Conservation (phyloP, 345 rosid species). For the Rhizophora apiculata region DNA sequence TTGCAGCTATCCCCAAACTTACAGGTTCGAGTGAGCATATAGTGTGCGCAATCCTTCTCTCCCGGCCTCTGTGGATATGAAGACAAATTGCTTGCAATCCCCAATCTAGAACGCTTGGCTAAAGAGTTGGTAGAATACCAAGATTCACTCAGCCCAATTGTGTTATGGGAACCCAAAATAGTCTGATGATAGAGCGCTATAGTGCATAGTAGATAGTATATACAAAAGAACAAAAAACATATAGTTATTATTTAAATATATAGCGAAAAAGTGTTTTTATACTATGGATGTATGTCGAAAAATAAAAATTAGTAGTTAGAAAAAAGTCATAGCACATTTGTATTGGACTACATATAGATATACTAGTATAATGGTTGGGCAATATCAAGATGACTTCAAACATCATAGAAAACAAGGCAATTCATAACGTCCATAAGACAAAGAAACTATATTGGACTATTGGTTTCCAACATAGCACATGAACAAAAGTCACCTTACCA, state of each 20-base stretch:
- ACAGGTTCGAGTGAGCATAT: conserved; percentile 99
- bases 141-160: conserved; percentile 90
- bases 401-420: not conserved
- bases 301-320: conserved; percentile 19
- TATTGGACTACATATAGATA: conserved; percentile 18
- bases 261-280: conserved; percentile 32
- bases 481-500: too few relatives aligned
- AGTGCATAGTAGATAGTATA: conserved; percentile 65
- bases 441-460: not conserved
- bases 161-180: conserved; percentile 72
- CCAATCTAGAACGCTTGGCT: conserved; percentile 89
- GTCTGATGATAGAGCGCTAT: conserved; percentile 89
- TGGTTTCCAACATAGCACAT: too few relatives aligned
- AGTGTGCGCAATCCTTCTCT: conserved; percentile 98
- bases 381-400: not conserved
- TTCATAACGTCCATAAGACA: not conserved
- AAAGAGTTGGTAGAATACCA: conserved; percentile 76
- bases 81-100: conserved; percentile 78
- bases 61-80: conserved; percentile 95
- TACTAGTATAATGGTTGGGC: conserved; percentile 6
- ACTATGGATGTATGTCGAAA: conserved; percentile 12
- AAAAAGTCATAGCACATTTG: conserved; percentile 4
- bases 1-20: conserved; percentile 98
- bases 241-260: conserved; percentile 46
- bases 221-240: conserved; percentile 42